Evolutionary conservation across 2,329 filamentous ascomycete genomes (phyloP), one percentile per base, ranked within the genome.

Genomic region (Parastagonospora nodorum): DNA sequence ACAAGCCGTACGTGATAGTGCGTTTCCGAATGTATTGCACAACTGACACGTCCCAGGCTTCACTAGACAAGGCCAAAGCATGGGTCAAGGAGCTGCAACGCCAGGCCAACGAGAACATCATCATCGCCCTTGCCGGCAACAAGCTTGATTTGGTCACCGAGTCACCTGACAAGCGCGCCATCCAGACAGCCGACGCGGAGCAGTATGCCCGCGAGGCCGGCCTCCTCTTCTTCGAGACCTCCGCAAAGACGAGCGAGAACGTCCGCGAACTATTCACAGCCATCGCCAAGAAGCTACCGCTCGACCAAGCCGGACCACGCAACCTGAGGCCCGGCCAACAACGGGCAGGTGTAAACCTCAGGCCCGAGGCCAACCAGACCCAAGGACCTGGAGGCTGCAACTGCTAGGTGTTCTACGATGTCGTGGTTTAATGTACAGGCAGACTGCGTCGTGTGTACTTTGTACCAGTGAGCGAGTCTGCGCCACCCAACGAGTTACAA

Each of bases 1-100:
- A 71, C 94, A 99, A 84, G 91, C 94, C 63, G 94, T 99, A 87
- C 57, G 89, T 78, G 39, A 43, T 28, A 8, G 50, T 30, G 8
- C 57, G 59, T 54, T 12, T 2, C 19, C 19, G 24, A 30, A 16
- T 16, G n/a, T 9, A 15, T 16, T 8, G 27, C 40, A 14, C 11
- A 40, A 55, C 61, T 70, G 53, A 77, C 48, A 30, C 42, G 11
- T 7, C 9, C 42, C 62, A 99, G 94, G 86, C 92, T 60, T 99
- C 94, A 41, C 82, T 99, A 70, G 95, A 99, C 78, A 99, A 99
- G 82, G 95, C 95, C 65, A 99, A 99, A 78, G 89, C 92, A 38
- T 99, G 94, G 94, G 93, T 99, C 52, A 97, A 97, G 80, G 94
- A 99, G 75, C 86, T 99, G 48, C 94, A 99, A 77, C 88, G 94